phyloP scores from a whole-genome alignment of 2,329 filamentous ascomycete genomes.

The Fusarium palustre region DNA sequence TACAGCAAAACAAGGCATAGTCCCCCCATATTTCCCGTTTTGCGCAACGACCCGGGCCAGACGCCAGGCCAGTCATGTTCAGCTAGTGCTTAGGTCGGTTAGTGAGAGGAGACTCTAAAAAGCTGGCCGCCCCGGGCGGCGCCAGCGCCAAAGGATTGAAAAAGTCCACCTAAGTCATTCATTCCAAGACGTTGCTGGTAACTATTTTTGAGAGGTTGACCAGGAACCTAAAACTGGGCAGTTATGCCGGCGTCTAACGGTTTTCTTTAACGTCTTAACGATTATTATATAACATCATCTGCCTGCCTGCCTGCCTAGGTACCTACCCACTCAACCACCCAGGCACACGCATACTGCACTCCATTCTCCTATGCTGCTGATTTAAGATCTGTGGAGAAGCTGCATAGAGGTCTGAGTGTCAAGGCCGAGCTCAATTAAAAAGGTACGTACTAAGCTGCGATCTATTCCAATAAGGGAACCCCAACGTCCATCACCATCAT shows the following conservation, averaged over 20 bases:
- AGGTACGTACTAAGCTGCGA: constrained; percentile 33
- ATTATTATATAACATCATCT: not conserved
- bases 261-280: not conserved
- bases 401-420: constrained; percentile 26
- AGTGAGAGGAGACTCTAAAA: constrained; percentile 3
- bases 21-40: constrained; percentile 39
- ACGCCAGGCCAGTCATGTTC: constrained; percentile 10
- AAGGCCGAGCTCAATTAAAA: constrained; percentile 30
- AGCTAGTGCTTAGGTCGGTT: constrained; percentile 7
- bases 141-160: constrained; percentile 13
- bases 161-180: constrained; percentile 2
- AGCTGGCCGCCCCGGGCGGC: not conserved
- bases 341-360: not conserved
- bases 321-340: not conserved
- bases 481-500: constrained; percentile 35
- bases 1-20: constrained; percentile 27
- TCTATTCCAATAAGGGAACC: constrained; percentile 27
- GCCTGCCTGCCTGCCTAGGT: not conserved
- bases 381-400: constrained; percentile 14
- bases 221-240: constrained; percentile 2
- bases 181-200: constrained; percentile 14
- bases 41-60: constrained; percentile 14
- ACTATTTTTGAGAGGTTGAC: not conserved
- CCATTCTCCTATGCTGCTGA: not conserved
- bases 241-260: not conserved